These are phyloP conservation scores for Acorus calamus DNA, from an alignment of 106 monocot genomes.

Conservation along the genomic window DNA sequence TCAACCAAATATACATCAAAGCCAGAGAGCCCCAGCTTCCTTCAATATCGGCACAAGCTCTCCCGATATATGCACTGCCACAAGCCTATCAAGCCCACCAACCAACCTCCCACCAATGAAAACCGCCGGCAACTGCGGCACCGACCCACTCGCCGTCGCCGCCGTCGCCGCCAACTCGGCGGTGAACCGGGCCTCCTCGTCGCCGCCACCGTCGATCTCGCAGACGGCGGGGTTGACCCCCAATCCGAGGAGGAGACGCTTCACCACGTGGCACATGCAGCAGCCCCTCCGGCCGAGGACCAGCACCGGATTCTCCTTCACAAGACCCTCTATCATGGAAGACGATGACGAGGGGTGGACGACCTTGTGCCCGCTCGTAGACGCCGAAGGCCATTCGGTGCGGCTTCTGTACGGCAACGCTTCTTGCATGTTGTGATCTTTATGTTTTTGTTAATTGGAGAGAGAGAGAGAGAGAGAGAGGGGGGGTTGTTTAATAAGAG, in stretches of 20 bases:
- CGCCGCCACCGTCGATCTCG: constrained; percentile 21
- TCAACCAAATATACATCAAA: neutral
- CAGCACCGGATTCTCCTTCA: constrained; percentile 57
- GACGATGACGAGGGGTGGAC: too few species aligned
- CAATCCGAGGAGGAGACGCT: constrained; percentile 20
- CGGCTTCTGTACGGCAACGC: too few species aligned
- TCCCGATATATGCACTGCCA: constrained; percentile 11
- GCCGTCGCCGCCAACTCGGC: neutral
- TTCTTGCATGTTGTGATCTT: too few species aligned
- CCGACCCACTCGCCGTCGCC: neutral
- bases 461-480: too few species aligned
- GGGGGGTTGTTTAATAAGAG: too few species aligned
- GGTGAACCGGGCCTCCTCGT: neutral
- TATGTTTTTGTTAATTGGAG: too few species aligned
- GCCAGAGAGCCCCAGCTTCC: constrained; percentile 3
- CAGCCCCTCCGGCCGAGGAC: constrained; percentile 51
- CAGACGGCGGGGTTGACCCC: constrained; percentile 30
- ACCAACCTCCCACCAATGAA: constrained; percentile 30
- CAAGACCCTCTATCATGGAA: constrained; percentile 10
- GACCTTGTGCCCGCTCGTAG: too few species aligned
- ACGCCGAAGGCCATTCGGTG: too few species aligned
- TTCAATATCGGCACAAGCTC: constrained; percentile 11
- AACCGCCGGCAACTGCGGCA: constrained; percentile 24
- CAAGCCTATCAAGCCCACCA: constrained; percentile 11
- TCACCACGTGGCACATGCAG: constrained; percentile 43